Evolutionary conservation across 2,329 filamentous ascomycete species (phyloP).

Genomic region (Cladobotryum mycophilum): DNA sequence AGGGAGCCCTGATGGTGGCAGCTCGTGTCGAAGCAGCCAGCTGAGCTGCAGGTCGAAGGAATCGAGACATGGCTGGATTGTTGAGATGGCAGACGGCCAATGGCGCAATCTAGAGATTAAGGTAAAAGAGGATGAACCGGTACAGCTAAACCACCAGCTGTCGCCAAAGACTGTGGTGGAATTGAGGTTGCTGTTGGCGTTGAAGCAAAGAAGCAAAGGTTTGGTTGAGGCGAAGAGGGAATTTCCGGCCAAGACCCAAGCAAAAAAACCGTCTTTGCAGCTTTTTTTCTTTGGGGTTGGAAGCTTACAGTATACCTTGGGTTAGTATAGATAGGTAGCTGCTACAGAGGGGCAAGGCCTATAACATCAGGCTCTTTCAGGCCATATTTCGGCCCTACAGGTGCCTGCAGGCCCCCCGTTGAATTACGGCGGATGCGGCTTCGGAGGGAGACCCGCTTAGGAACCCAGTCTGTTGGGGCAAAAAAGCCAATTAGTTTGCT

Average conservation of each 20-base stretch:
- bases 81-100: not conserved
- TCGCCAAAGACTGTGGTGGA: not conserved
- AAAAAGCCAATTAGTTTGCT: conserved; percentile 2
- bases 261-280: not conserved
- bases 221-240: conserved; percentile 8
- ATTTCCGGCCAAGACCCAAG: conserved; percentile 10
- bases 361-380: not conserved
- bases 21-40: conserved; percentile 39
- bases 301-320: not conserved
- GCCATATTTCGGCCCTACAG: not conserved
- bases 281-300: conserved; percentile 13
- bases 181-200: conserved; percentile 1
- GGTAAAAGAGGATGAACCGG: not conserved
- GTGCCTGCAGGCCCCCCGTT: conserved; percentile 12
- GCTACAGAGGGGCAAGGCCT: conserved; percentile 6
- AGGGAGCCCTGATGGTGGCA: conserved; percentile 27
- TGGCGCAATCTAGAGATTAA: not conserved
- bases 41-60: conserved; percentile 45
- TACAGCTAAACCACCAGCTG: not conserved
- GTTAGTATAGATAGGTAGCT: conserved; percentile 7
- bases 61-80: conserved; percentile 39
- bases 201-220: conserved; percentile 10
- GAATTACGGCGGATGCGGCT: conserved; percentile 2
- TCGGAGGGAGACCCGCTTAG: not conserved
- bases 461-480: conserved; percentile 13